Base-by-base conservation (phyloP, 2,329 filamentous ascomycete genomes). In the Ceratocystis colombiana region DNA sequence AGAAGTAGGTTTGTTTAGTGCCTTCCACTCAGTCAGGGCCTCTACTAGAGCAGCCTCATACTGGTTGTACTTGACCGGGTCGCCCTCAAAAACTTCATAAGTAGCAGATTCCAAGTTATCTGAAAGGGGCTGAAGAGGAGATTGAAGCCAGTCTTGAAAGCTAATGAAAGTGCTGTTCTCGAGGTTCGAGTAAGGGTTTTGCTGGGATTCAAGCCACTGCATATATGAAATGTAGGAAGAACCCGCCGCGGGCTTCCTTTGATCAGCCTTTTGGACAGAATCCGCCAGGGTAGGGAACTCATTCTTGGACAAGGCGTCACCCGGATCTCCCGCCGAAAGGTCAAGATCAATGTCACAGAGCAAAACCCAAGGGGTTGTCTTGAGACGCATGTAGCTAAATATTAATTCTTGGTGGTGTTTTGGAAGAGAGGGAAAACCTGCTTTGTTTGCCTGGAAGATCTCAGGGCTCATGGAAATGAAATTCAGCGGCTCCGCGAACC, bases 51-150 rank as follows among this genome's bases (percentile, higher is more conserved):
- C 94, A 59, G 82, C 80, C 74, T 97, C 91, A 73, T 99, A 99
- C 81, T 93, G 95, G 70, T 91, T 86, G 74, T 99, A 99, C 76
- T 99, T 99, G 76, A 99, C 89, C 0, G 94, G 94, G 70, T 99
- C 95, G 71, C 95, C 95, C 75, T 99, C 94, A 72, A 99, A 99
- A 1, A 97, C 93, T 74, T 99, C 94, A 75, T 99, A 99, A 0
- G 94, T 99, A 53, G 96, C 89, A 61, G 91, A 96, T 74, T 99
- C 95, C 15, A 99, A 81, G 71, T 99, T 99, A 75, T 99, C 94
- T 0, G 93, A 93, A 15, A 99, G 80, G 0, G 94, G 94, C 74
- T 99, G 95, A 50, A 99, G 79, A 1, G 94, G 94, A 1, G 92
- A 92, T 75, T 99, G 94, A 10, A 99, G 80, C 80, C 94, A 99